Evolutionary conservation across 495 filamentous ascomycete genomes (phyloP).

Genomic region (Opeltia flavorubescens): DNA sequence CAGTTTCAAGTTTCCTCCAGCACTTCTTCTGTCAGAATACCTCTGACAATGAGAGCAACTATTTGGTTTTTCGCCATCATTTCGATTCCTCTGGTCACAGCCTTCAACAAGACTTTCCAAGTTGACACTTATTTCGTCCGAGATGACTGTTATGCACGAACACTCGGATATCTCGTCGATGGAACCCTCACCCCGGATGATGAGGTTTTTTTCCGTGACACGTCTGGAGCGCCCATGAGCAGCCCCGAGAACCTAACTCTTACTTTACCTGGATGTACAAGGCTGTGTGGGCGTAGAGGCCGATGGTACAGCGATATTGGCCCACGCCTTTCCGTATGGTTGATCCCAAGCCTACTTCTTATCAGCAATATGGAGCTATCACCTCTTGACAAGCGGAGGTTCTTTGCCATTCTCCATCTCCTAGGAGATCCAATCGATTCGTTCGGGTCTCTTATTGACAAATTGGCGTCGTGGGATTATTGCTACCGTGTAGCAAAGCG

Average conservation of each 20-base stretch:
- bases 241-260: slow-evolving; percentile 1
- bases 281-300: slow-evolving; percentile 2
- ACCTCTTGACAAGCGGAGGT: slow-evolving; percentile 19
- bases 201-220: slow-evolving; percentile 1
- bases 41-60: no score
- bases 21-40: no score
- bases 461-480: slow-evolving; percentile 19
- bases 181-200: not conserved
- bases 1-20: no score
- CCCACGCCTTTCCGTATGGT: slow-evolving; percentile 16
- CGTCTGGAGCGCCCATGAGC: not conserved
- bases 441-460: slow-evolving; percentile 18
- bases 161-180: not conserved
- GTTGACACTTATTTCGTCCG: not conserved
- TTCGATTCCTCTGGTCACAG: no score
- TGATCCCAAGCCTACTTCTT: slow-evolving; percentile 20
- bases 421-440: slow-evolving; percentile 23
- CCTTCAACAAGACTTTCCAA: no score
- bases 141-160: not conserved
- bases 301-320: slow-evolving; percentile 7
- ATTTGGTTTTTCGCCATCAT: no score
- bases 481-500: slow-evolving; percentile 11
- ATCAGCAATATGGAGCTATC: slow-evolving; percentile 20
- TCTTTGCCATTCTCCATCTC: slow-evolving; percentile 18
- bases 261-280: slow-evolving; percentile 4